phyloP scores from a whole-genome alignment of 345 rosid genomes.

The Angophora floribunda region DNA sequence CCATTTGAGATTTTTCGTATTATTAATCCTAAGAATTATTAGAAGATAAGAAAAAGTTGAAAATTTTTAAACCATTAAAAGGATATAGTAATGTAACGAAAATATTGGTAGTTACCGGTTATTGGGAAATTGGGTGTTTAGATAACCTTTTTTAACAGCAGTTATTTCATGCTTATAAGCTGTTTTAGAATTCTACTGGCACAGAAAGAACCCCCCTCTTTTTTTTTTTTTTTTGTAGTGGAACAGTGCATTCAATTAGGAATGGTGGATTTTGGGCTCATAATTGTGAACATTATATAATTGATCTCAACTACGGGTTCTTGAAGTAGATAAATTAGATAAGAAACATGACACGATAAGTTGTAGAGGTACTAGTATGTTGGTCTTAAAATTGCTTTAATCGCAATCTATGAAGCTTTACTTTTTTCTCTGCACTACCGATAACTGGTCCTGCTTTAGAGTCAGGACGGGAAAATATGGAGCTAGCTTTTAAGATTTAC shows the following conservation, averaged over 20 bases:
- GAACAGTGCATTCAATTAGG: neutral
- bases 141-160: neutral
- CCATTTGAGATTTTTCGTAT: too few relatives aligned
- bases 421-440: neutral
- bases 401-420: neutral
- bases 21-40: too few relatives aligned
- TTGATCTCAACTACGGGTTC: neutral
- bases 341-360: neutral
- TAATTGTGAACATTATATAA: rapidly evolving
- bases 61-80: neutral
- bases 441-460: neutral
- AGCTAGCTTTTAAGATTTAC: neutral
- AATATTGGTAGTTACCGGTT: neutral
- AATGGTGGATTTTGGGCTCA: neutral
- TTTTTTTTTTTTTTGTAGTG: neutral
- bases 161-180: neutral
- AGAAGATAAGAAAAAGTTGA: neutral
- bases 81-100: neutral
- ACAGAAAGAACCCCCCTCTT: neutral
- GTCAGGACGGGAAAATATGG: neutral
- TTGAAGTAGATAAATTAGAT: too few relatives aligned
- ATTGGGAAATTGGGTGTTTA: neutral
- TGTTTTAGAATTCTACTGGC: neutral
- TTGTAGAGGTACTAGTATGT: neutral
- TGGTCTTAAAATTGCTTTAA: neutral